Evolutionary conservation across 768 basidiomycete genomes (phyloP).

Genomic region (Psilocybe subaeruginosa): DNA sequence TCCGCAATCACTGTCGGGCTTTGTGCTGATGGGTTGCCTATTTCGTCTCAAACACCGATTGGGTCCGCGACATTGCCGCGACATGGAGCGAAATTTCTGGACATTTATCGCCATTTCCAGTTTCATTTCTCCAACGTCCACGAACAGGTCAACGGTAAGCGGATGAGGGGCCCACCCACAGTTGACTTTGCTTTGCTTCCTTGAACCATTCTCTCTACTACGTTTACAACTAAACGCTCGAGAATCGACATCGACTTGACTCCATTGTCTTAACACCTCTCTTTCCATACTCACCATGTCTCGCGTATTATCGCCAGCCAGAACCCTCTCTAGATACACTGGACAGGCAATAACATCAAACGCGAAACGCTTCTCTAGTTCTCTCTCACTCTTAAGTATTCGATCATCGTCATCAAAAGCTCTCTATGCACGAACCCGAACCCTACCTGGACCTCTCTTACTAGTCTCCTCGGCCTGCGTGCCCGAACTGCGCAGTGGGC

Average conservation of each 20-base stretch:
- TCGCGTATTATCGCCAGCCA: constrained; percentile 6
- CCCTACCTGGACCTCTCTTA: constrained; percentile 23
- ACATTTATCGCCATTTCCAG: background rate
- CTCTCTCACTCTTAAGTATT: background rate
- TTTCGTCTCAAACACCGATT: background rate
- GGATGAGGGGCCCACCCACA: background rate
- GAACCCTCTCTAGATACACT: constrained; percentile 2
- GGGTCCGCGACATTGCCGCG: background rate
- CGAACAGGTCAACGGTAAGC: background rate
- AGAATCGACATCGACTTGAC: too few relatives aligned
- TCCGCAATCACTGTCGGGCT: too few relatives aligned
- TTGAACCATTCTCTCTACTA: background rate
- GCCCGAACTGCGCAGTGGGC: constrained; percentile 5
- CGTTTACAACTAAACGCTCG: too few relatives aligned
- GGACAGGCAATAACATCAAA: background rate
- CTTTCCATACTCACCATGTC: constrained; percentile 5
- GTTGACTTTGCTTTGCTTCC: background rate
- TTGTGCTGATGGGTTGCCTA: background rate
- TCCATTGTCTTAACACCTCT: background rate
- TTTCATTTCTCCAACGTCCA: constrained; percentile 11
- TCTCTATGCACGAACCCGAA: constrained; percentile 26
- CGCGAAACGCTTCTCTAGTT: constrained; percentile 6
- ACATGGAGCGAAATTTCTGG: constrained; percentile 9
- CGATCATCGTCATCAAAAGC: background rate
- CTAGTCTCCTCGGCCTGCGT: constrained; percentile 28